Conservation (phyloP, 2,329 filamentous ascomycete species). For the Pezicula rhizophila region DNA sequence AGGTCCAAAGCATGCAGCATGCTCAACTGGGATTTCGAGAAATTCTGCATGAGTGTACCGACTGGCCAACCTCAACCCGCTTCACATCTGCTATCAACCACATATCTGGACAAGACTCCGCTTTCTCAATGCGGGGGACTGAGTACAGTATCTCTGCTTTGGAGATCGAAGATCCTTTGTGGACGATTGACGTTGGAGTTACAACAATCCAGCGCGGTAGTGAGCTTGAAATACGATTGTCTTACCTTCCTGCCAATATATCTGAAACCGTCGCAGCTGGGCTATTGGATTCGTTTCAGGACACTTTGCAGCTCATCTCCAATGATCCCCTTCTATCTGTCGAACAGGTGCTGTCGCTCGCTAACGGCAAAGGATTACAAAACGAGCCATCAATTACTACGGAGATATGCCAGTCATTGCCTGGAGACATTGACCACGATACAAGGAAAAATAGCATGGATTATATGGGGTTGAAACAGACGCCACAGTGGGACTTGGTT, state of each 20-base stretch:
- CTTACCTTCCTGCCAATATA: slow-evolving; percentile 1
- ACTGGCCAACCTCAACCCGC: slow-evolving; percentile 3
- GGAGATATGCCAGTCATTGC: neutral
- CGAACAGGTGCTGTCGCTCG: neutral
- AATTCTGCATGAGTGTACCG: slow-evolving; percentile 4
- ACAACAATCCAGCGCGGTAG: neutral
- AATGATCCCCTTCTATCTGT: neutral
- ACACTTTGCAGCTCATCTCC: slow-evolving; percentile 1
- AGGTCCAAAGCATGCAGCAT: slow-evolving; percentile 1
- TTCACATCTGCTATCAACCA: slow-evolving; percentile 5
- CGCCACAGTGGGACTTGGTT: slow-evolving; percentile 1
- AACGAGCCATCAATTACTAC: neutral
- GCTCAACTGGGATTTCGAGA: slow-evolving; percentile 1
- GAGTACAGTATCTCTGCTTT: neutral
- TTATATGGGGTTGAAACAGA: neutral
- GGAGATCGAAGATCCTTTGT: neutral
- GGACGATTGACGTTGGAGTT: slow-evolving; percentile 1
- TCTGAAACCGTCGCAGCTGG: neutral
- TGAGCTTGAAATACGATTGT: slow-evolving; percentile 1
- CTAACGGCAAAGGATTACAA: neutral
- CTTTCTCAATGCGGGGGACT: neutral
- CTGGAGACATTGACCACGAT: neutral
- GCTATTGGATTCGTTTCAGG: neutral
- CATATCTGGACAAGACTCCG: slow-evolving; percentile 1
- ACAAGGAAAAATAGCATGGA: neutral